phyloP scores from a whole-genome alignment of 75 land plant genomes.

The Selaginella moellendorffii region DNA sequence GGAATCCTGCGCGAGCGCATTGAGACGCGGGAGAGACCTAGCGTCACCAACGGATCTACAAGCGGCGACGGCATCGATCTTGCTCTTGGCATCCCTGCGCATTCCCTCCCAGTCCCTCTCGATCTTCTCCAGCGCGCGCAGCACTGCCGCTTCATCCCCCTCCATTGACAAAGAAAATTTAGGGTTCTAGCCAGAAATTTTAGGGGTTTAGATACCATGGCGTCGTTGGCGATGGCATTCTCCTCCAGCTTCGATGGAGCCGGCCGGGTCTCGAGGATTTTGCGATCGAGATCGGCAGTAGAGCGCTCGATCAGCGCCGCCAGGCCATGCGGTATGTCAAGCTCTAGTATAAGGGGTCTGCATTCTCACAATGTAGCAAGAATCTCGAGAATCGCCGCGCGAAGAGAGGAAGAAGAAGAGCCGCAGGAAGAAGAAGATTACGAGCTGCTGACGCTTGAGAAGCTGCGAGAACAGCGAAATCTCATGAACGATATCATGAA shows the following conservation, averaged over 20 bases:
- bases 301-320: too few species aligned
- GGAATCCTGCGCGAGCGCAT: slow-evolving; percentile 25
- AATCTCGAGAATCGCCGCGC: background rate
- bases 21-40: slow-evolving; percentile 15
- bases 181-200: background rate
- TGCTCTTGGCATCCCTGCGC: background rate
- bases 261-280: background rate
- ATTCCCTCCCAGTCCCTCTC: background rate
- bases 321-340: background rate
- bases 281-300: too few species aligned
- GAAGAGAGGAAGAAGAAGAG: background rate
- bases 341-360: background rate
- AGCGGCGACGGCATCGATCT: background rate
- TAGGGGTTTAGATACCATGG: background rate
- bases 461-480: too few species aligned
- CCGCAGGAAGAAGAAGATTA: background rate
- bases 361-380: background rate
- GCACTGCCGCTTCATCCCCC: background rate
- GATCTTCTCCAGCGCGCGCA: background rate
- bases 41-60: background rate
- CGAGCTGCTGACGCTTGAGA: too few species aligned
- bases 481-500: too few species aligned
- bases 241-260: background rate
- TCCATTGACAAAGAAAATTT: background rate
- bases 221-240: background rate